Evolutionary conservation across 1,284 basidiomycete species (phyloP).

Genomic region (Pseudozyma thailandica): DNA sequence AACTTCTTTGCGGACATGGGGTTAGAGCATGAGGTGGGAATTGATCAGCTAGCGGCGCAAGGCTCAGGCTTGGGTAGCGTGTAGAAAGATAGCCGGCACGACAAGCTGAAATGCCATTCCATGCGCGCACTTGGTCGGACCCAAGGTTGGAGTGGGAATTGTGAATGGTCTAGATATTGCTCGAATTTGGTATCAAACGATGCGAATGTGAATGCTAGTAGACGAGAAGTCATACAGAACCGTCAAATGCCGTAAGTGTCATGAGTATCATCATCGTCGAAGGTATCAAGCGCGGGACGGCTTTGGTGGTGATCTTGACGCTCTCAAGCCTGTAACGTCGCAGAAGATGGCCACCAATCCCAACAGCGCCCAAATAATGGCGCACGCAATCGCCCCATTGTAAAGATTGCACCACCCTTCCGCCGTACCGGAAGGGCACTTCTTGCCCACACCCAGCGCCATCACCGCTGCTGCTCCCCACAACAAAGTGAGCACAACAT

Average conservation of each 20-base stretch:
- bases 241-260: background rate
- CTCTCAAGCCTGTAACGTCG: slow-evolving; percentile 37
- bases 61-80: slow-evolving; percentile 26
- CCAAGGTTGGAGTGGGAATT: too few species aligned
- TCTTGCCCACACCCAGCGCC: slow-evolving; percentile 41
- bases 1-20: slow-evolving; percentile 52
- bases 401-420: slow-evolving; percentile 58
- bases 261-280: background rate
- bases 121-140: too few species aligned
- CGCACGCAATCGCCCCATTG: slow-evolving; percentile 55
- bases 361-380: slow-evolving; percentile 30
- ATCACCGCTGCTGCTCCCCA: slow-evolving; percentile 50
- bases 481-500: slow-evolving; percentile 42
- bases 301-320: slow-evolving; percentile 32
- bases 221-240: background rate
- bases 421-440: slow-evolving; percentile 35
- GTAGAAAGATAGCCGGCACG: too few species aligned
- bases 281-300: slow-evolving; percentile 12
- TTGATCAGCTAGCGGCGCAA: slow-evolving; percentile 31
- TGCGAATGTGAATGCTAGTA: background rate
- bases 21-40: slow-evolving; percentile 36
- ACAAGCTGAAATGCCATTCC: background rate
- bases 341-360: slow-evolving; percentile 42
- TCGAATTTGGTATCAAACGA: slow-evolving; percentile 1
- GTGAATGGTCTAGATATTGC: slow-evolving; percentile 1